Percentiles rank a stretch among this genome's conserved stretches.
phyloP scores from a whole-genome alignment of 2,329 filamentous ascomycete genomes.

The Exserohilum rostratum region DNA sequence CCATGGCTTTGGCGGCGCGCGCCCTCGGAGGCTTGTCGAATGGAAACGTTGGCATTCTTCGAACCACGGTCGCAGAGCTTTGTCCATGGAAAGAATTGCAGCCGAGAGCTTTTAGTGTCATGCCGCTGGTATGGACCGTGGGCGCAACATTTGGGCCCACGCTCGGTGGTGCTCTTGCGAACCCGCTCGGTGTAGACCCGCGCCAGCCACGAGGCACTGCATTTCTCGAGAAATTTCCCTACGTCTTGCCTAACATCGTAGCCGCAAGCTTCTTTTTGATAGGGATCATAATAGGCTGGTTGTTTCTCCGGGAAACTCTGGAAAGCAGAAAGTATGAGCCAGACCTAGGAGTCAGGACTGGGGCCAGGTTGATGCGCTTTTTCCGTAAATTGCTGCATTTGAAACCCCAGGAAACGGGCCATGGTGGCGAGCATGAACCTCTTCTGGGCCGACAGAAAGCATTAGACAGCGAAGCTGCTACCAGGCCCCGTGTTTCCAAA shows the following conservation, averaged over 20 bases:
- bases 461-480: constrained; percentile 21
- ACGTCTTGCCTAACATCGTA: constrained; percentile 81
- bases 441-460: constrained; percentile 35
- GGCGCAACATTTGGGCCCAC: constrained; percentile 85
- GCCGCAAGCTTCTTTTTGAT: constrained; percentile 77
- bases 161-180: constrained; percentile 85
- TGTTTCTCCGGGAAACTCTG: constrained; percentile 89
- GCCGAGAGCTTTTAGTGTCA: constrained; percentile 86
- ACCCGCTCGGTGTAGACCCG: constrained; percentile 77
- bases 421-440: constrained; percentile 35
- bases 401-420: constrained; percentile 10
- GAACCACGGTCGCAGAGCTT: constrained; percentile 92
- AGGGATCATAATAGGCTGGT: constrained; percentile 72
- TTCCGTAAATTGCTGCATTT: constrained; percentile 30
- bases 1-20: constrained; percentile 79
- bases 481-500: neutral
- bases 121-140: constrained; percentile 89
- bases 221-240: constrained; percentile 80
- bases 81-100: constrained; percentile 85
- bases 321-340: constrained; percentile 69
- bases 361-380: constrained; percentile 63
- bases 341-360: constrained; percentile 79
- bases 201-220: constrained; percentile 65
- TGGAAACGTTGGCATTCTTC: constrained; percentile 83
- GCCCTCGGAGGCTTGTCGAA: constrained; percentile 83